Base-by-base conservation (phyloP, 306 rosid species). In the Begonia loranthoides region DNA sequence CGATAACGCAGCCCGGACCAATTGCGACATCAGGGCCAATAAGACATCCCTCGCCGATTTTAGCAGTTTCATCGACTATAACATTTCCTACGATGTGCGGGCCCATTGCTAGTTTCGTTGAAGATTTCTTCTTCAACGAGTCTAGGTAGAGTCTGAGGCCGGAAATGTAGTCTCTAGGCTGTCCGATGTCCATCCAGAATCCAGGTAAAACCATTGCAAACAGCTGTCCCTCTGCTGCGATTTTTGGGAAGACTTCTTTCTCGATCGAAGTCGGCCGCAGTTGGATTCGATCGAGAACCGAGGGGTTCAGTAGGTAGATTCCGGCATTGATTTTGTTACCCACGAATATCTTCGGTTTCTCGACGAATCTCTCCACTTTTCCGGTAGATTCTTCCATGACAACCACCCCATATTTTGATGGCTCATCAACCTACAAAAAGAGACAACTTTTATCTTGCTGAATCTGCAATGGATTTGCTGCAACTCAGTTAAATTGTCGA, bases 281-380 rank as follows among this genome's bases (percentile, higher is more conserved):
- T 66, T 92, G 69, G 53, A 92, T 92, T 58, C 86, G 71, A 63
- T 86, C 88, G 68, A 92, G 76, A 66, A 92, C 94, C 43, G 95
- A 75, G 40, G 99, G 94, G 65, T 74, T 80, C 77, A 92, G 15
- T 52, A 92, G 70, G 71, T 92, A 92, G 57, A 92, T 78, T 68
- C 99, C 99, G 34, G 99, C 99, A 79, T 92, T 92, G 68, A 92
- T 92, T 71, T 92, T 92, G 84, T 92, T 92, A 17, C 99, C 99
- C 49, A 92, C 99, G 71, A 92, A 92, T 52, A 92, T 50, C 66
- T 92, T 86, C 0, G 99, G 99, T 70, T 92, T 92, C 59, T 92
- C 99, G 4, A 92, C 99, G 70, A 92, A 92, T 47, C 67, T 86
- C 69, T 92, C 88, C 64, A 92, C 99, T 74, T 73, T 58, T 68